phyloP scores from a whole-genome alignment of 129 eudicot species.

The Flaveria bidentis region DNA sequence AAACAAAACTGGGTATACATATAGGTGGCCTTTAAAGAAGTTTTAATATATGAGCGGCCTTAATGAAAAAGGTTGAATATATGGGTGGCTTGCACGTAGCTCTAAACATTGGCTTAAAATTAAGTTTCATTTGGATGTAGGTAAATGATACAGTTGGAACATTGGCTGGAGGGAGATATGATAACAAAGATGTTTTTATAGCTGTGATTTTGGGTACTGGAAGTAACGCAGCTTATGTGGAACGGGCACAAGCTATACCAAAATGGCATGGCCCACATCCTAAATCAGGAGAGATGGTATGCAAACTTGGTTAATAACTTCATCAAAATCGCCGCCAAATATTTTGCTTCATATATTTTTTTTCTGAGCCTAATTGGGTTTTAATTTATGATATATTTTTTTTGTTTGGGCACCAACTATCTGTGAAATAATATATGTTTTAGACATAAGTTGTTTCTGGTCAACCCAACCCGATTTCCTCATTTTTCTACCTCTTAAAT shows the following conservation, averaged over 20 bases:
- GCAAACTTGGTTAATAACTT: not conserved
- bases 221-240: constrained; percentile 93
- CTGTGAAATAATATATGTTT: not conserved
- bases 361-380: too few species aligned
- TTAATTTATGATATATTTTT: not conserved
- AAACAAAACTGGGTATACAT: not conserved
- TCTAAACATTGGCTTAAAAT: not conserved
- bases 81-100: not conserved
- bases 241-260: constrained; percentile 80
- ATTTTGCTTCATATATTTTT: not conserved
- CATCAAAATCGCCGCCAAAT: not conserved
- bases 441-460: not conserved
- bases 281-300: constrained; percentile 88
- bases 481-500: not conserved
- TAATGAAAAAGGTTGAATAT: too few species aligned
- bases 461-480: not conserved
- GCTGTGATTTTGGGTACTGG: constrained; percentile 97
- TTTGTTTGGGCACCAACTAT: not conserved
- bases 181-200: constrained; percentile 52
- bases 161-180: constrained; percentile 84
- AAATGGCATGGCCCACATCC: constrained; percentile 91
- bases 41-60: not conserved
- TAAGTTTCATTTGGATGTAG: constrained; percentile 36
- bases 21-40: not conserved
- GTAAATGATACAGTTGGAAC: constrained; percentile 96